phyloP scores from a whole-genome alignment of 345 rosid genomes.

The Barbarea vulgaris region DNA sequence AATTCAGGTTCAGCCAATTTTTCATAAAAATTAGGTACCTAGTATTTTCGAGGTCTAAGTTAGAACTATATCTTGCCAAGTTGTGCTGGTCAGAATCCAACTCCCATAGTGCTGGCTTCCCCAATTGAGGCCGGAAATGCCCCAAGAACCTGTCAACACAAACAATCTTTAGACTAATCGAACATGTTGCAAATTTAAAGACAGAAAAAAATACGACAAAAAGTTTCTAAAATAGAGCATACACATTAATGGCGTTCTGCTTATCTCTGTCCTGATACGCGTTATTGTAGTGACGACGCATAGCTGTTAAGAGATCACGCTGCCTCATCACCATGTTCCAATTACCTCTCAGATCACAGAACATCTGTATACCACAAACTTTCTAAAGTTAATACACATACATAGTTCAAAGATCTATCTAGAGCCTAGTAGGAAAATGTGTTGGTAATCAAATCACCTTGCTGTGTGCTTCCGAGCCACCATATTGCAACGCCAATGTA shows the following conservation, averaged over 20 bases:
- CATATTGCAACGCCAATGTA: constrained; percentile 87
- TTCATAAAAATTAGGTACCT: constrained; percentile 31
- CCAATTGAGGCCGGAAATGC: constrained; percentile 38
- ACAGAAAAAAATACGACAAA: background rate
- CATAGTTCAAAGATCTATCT: background rate
- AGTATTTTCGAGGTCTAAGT: constrained; percentile 32
- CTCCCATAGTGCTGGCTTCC: constrained; percentile 38
- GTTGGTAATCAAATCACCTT: constrained; percentile 53
- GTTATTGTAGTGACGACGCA: constrained; percentile 36
- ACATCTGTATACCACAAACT: constrained; percentile 34
- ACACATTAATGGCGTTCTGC: constrained; percentile 44
- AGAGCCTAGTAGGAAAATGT: background rate
- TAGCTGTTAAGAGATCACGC: constrained; percentile 32
- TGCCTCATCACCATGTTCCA: constrained; percentile 35
- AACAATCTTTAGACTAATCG: background rate
- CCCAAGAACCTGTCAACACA: constrained; percentile 40
- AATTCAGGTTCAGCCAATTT: background rate
- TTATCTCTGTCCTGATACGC: constrained; percentile 34
- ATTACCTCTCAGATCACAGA: constrained; percentile 35
- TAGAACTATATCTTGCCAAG: constrained; percentile 34
- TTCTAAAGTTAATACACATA: constrained; percentile 7
- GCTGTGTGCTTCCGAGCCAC: constrained; percentile 95
- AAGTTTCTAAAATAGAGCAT: background rate
- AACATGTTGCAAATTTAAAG: background rate
- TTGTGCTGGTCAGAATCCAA: constrained; percentile 38